phyloP scores from a whole-genome alignment of 164 flowering plant species.

The Magnolia officinalis region DNA sequence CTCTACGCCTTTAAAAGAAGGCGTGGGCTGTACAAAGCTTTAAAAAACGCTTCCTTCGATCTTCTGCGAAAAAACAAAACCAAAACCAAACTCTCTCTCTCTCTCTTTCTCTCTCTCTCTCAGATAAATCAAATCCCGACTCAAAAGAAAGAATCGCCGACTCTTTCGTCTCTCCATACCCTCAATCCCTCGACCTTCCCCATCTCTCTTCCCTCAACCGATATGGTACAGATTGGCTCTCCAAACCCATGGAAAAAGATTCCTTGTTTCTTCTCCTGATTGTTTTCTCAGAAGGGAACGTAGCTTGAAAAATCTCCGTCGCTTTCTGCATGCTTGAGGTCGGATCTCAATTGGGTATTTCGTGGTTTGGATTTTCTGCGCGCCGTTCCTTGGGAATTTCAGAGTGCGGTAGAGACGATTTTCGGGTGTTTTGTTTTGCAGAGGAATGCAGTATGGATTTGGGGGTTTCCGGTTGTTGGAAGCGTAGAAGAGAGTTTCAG shows the following conservation, averaged over 20 bases:
- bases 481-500: constrained; percentile 17
- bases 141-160: background rate
- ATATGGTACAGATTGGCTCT: background rate
- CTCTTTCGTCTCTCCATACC: background rate
- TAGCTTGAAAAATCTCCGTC: background rate
- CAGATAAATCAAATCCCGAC: background rate
- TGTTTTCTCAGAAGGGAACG: background rate
- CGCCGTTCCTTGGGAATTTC: background rate
- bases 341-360: constrained; percentile 6
- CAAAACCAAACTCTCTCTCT: background rate
- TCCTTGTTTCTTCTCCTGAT: background rate
- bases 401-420: background rate
- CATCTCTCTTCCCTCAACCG: background rate
- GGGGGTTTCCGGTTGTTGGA: constrained; percentile 14
- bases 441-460: constrained; percentile 22
- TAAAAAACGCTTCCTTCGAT: background rate
- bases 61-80: background rate
- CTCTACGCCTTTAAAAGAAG: constrained; percentile 1
- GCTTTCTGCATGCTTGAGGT: background rate
- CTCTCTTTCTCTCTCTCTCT: background rate
- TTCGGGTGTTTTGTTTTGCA: background rate
- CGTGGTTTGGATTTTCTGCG: background rate
- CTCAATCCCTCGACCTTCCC: background rate
- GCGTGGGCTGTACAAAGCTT: background rate
- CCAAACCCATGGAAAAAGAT: background rate